Evolutionary conservation across 345 rosid species (phyloP).

Genomic region (Syzygium aqueum): DNA sequence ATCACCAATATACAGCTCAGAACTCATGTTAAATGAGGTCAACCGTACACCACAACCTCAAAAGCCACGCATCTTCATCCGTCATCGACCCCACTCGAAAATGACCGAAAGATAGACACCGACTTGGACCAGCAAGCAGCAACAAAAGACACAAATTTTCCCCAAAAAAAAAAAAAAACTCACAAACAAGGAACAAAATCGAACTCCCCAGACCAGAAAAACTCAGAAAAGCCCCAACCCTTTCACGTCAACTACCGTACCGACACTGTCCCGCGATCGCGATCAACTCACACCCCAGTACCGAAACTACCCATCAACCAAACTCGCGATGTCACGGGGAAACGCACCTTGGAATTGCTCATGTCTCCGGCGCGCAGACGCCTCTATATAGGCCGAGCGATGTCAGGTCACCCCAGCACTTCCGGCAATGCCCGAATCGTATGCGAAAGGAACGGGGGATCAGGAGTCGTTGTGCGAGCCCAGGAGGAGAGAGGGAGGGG

Average conservation of each 20-base stretch:
- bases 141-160: background rate
- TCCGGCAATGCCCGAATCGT: background rate
- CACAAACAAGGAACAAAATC: background rate
- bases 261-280: background rate
- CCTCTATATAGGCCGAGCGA: background rate
- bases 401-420: background rate
- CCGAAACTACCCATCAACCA: background rate
- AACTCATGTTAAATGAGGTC: background rate
- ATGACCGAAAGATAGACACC: background rate
- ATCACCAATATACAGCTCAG: background rate
- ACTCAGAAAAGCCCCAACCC: background rate
- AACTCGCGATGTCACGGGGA: background rate
- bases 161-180: background rate
- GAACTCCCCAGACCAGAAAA: background rate
- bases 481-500: slow-evolving; percentile 23
- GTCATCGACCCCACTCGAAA: background rate
- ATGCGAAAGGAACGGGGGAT: slow-evolving; percentile 12
- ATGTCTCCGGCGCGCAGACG: slow-evolving; percentile 16
- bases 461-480: slow-evolving; percentile 44
- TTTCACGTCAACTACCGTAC: background rate
- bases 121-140: background rate
- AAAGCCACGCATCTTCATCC: background rate
- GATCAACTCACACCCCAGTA: too few relatives aligned
- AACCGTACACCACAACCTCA: background rate
- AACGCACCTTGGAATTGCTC: slow-evolving; percentile 65